phyloP scores from a whole-genome alignment of 2,329 filamentous ascomycete species.

The Arthrobotrys pseudoclavata region DNA sequence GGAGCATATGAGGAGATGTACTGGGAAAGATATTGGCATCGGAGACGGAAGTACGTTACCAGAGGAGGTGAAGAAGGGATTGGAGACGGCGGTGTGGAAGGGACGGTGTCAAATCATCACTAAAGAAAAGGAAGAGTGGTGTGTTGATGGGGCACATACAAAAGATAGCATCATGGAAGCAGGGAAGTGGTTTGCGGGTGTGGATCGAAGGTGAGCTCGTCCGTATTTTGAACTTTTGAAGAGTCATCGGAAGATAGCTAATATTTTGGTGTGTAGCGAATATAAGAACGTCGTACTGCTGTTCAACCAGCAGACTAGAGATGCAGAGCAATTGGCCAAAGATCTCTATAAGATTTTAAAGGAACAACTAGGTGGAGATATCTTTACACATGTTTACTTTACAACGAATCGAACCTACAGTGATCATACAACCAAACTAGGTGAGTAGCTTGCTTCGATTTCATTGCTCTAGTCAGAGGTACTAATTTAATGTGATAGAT shows the following conservation, averaged over 20 bases:
- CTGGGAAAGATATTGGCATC: slow-evolving; percentile 66
- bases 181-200: slow-evolving; percentile 78
- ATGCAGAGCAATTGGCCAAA: slow-evolving; percentile 76
- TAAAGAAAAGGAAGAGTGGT: slow-evolving; percentile 76
- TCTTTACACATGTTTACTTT: slow-evolving; percentile 82
- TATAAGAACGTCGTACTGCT: slow-evolving; percentile 73
- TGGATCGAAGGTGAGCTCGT: slow-evolving; percentile 33
- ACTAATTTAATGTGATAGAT: slow-evolving; percentile 66
- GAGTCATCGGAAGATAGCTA: neutral
- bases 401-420: slow-evolving; percentile 79
- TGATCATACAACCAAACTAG: slow-evolving; percentile 68
- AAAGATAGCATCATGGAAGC: slow-evolving; percentile 83
- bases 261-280: slow-evolving; percentile 5
- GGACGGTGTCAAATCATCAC: slow-evolving; percentile 81
- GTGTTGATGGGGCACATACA: slow-evolving; percentile 90
- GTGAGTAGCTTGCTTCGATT: slow-evolving; percentile 68
- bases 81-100: slow-evolving; percentile 77
- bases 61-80: slow-evolving; percentile 74
- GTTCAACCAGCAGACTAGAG: slow-evolving; percentile 93
- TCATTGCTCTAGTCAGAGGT: too few relatives aligned
- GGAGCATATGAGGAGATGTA: slow-evolving; percentile 70
- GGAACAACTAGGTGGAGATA: slow-evolving; percentile 64
- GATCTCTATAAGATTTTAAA: slow-evolving; percentile 71
- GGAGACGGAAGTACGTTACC: slow-evolving; percentile 69
- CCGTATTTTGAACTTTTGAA: too few relatives aligned